phyloP scores from a whole-genome alignment of 176 grass and related monocot genomes.

The Canna indica region DNA sequence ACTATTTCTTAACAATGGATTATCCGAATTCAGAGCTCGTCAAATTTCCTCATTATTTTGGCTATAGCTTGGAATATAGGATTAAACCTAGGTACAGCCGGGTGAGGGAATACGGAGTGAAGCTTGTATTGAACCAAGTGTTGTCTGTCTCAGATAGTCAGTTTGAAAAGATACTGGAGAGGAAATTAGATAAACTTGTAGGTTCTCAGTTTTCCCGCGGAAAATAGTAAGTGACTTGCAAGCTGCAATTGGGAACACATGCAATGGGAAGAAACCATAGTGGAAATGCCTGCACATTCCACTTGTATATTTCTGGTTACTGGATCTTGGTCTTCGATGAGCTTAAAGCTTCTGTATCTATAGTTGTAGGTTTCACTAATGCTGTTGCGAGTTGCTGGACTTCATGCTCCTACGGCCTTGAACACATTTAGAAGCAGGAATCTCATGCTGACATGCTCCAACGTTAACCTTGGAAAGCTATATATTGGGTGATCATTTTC shows the following conservation, averaged over 20 bases:
- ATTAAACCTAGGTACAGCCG: constrained; percentile 70
- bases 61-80: constrained; percentile 54
- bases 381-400: neutral
- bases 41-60: constrained; percentile 92
- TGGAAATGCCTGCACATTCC: neutral
- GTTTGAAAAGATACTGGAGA: constrained; percentile 57
- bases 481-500: too few species aligned
- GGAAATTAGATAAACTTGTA: constrained; percentile 31
- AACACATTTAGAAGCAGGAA: too few species aligned
- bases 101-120: constrained; percentile 48
- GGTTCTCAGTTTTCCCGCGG: too few species aligned
- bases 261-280: neutral
- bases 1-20: constrained; percentile 67
- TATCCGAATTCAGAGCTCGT: constrained; percentile 75
- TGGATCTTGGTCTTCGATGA: neutral
- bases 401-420: too few species aligned
- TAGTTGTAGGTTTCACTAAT: neutral
- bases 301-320: neutral
- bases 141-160: constrained; percentile 47
- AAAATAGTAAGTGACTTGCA: neutral
- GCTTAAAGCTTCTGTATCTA: neutral
- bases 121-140: constrained; percentile 61
- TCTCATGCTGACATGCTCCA: too few species aligned
- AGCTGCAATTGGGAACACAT: neutral
- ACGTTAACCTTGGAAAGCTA: too few species aligned